phyloP scores from a whole-genome alignment of 306 rosid genomes.

The Carpinus viminea region DNA sequence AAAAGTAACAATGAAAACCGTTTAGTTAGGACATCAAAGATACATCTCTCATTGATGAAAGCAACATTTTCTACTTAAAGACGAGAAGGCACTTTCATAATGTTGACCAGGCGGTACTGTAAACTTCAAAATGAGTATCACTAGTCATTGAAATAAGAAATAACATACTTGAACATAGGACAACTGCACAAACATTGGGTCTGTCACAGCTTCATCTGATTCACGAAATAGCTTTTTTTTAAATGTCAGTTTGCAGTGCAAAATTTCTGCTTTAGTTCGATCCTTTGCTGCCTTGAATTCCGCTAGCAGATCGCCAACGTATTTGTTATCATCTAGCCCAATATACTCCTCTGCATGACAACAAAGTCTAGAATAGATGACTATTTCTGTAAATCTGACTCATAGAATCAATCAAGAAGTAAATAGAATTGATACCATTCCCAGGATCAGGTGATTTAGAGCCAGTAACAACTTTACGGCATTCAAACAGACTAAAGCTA shows the following conservation, averaged over 20 bases:
- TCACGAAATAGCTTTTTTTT: constrained; percentile 89
- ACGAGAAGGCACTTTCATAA: not conserved
- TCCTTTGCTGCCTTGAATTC: constrained; percentile 90
- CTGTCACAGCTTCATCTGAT: constrained; percentile 92
- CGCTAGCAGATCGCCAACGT: constrained; percentile 80
- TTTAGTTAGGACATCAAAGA: not conserved
- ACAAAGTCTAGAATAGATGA: constrained; percentile 32
- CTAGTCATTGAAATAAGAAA: constrained; percentile 6
- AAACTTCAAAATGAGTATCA: constrained; percentile 14
- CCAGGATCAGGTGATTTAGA: constrained; percentile 79
- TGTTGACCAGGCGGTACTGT: not conserved
- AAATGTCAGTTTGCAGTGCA: constrained; percentile 80
- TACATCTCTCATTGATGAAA: not conserved
- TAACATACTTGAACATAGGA: constrained; percentile 83
- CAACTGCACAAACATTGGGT: constrained; percentile 88
- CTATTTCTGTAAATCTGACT: constrained; percentile 12
- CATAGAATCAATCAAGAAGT: constrained; percentile 17
- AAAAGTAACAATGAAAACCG: constrained; percentile 21
- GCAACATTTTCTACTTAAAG: not conserved
- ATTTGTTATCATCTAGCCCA: constrained; percentile 88
- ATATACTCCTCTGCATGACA: constrained; percentile 78
- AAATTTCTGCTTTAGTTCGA: constrained; percentile 87
- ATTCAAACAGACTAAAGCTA: constrained; percentile 83
- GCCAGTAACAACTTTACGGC: constrained; percentile 75
- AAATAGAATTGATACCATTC: constrained; percentile 50